Conservation (phyloP, 495 filamentous ascomycete species). For the Penicillium chermesinum region DNA sequence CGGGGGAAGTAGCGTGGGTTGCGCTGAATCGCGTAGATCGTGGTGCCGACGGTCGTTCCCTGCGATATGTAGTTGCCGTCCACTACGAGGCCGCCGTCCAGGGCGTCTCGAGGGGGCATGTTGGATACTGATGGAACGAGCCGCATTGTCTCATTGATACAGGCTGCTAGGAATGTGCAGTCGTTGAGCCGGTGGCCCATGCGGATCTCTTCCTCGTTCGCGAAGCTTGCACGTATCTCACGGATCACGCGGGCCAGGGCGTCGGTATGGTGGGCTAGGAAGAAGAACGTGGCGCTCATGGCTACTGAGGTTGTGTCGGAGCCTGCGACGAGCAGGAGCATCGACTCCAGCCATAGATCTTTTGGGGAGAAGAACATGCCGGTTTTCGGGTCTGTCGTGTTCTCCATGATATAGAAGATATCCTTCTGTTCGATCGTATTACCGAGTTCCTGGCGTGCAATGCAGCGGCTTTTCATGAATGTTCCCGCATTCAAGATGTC, state of each 20-base stretch:
- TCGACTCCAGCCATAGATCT: slow-evolving; percentile 57
- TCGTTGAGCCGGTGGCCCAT: slow-evolving; percentile 37
- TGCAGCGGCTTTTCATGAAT: slow-evolving; percentile 35
- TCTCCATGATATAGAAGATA: slow-evolving; percentile 56
- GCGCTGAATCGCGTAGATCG: slow-evolving; percentile 54
- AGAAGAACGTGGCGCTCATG: slow-evolving; percentile 62
- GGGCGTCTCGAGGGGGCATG: slow-evolving; percentile 56
- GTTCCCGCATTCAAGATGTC: slow-evolving; percentile 20
- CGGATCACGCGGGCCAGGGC: slow-evolving; percentile 30
- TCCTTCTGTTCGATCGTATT: slow-evolving; percentile 44
- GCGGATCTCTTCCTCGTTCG: slow-evolving; percentile 46
- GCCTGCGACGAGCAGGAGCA: slow-evolving; percentile 38
- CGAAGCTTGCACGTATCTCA: slow-evolving; percentile 48
- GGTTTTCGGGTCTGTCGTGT: slow-evolving; percentile 55
- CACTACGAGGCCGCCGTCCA: slow-evolving; percentile 54
- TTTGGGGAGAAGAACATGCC: slow-evolving; percentile 49
- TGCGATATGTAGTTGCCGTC: slow-evolving; percentile 51
- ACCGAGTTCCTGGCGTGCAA: slow-evolving; percentile 20
- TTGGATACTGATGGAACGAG: slow-evolving; percentile 61
- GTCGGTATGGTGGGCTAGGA: slow-evolving; percentile 53
- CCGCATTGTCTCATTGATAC: slow-evolving; percentile 71
- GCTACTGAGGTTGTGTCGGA: slow-evolving; percentile 58
- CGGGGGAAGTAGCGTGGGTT: slow-evolving; percentile 49
- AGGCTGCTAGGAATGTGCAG: slow-evolving; percentile 31
- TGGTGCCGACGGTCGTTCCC: slow-evolving; percentile 50